These are phyloP conservation scores for Arthrobotrys sinensis DNA, from an alignment of 2,329 filamentous ascomycete genomes.

Conservation along the genomic window DNA sequence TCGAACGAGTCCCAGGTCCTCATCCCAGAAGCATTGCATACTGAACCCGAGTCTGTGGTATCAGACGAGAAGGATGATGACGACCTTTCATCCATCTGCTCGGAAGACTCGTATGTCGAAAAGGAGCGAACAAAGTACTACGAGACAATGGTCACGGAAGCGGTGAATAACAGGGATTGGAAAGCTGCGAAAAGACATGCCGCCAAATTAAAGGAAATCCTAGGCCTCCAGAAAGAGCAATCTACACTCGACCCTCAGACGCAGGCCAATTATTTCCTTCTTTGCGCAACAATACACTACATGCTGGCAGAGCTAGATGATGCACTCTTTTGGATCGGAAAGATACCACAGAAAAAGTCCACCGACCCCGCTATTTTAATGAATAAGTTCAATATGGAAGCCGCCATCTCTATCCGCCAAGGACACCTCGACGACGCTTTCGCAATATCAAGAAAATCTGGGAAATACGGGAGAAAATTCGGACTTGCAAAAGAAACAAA, in stretches of 20 bases:
- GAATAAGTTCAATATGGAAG: conserved; percentile 39
- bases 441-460: conserved; percentile 28
- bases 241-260: background rate
- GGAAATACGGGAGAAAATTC: conserved; percentile 47
- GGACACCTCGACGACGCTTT: conserved; percentile 28
- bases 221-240: conserved; percentile 5
- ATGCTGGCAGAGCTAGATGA: conserved; percentile 45
- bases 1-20: background rate
- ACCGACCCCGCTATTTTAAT: conserved; percentile 28
- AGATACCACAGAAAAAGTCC: conserved; percentile 44
- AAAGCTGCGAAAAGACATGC: conserved; percentile 38
- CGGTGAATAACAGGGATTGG: conserved; percentile 28
- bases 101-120: conserved; percentile 43
- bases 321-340: conserved; percentile 21
- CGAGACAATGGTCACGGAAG: conserved; percentile 10
- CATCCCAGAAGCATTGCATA: background rate
- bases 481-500: conserved; percentile 19
- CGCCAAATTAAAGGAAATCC: conserved; percentile 21
- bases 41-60: background rate
- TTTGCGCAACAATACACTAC: conserved; percentile 42
- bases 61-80: conserved; percentile 35
- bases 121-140: conserved; percentile 49
- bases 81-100: conserved; percentile 54
- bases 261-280: conserved; percentile 3
- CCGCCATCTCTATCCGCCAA: conserved; percentile 36